Conservation (phyloP, 106 monocot genomes). For the Alisma plantagoaquatica region DNA sequence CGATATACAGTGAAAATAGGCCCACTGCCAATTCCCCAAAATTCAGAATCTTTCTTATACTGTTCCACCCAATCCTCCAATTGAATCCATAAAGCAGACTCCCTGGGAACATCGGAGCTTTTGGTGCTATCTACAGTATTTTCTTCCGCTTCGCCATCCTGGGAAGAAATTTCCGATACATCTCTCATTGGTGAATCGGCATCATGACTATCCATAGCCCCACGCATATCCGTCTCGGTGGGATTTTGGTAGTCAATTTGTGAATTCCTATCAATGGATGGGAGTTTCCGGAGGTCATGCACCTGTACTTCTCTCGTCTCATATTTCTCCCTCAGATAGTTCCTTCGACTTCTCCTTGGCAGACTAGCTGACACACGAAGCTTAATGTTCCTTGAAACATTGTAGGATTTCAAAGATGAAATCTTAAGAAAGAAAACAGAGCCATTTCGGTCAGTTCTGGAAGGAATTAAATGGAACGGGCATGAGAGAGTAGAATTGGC, state of each 20-base stretch:
- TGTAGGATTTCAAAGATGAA: constrained; percentile 5
- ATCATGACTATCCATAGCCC: background rate
- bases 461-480: background rate
- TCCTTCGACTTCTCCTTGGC: constrained; percentile 27
- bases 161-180: background rate
- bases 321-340: constrained; percentile 53
- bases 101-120: background rate
- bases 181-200: background rate
- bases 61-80: constrained; percentile 49
- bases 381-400: background rate
- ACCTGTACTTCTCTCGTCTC: constrained; percentile 18
- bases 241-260: too few relatives aligned
- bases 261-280: constrained; percentile 2
- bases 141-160: constrained; percentile 3
- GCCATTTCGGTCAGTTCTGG: background rate
- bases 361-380: constrained; percentile 7
- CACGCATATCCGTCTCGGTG: background rate
- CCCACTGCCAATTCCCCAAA: constrained; percentile 44
- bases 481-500: background rate
- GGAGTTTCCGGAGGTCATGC: constrained; percentile 2
- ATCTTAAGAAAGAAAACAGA: constrained; percentile 15
- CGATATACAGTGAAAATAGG: constrained; percentile 47
- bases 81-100: constrained; percentile 33
- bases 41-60: constrained; percentile 49
- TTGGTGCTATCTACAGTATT: background rate